phyloP scores from a whole-genome alignment of 441 rosid species.

The Pelargonium fulgidum region DNA sequence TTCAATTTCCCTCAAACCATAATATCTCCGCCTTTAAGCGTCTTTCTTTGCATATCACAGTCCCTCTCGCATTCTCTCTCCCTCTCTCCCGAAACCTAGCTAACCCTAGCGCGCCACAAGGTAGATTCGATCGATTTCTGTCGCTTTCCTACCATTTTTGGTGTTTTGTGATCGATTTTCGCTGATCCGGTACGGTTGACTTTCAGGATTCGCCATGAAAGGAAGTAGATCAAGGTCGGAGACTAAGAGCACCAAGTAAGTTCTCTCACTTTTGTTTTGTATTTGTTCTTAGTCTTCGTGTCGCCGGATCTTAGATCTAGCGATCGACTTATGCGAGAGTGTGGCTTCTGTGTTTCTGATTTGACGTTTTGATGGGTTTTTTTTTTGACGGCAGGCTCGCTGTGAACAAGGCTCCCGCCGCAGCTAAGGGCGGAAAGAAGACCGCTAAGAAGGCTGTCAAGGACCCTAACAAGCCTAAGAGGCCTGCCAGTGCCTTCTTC shows the following conservation, averaged over 20 bases:
- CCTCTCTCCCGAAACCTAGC: conserved; percentile 11
- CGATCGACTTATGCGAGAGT: not conserved
- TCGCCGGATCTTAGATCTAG: conserved; percentile 31
- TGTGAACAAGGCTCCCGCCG: conserved; percentile 49
- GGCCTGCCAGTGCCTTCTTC: conserved; percentile 98
- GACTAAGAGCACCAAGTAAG: conserved; percentile 59
- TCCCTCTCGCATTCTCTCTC: not conserved
- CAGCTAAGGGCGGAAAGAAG: conserved; percentile 36
- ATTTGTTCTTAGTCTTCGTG: not conserved
- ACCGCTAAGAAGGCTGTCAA: conserved; percentile 55
- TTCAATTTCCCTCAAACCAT: conserved; percentile 43
- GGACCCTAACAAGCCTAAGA: conserved; percentile 93
- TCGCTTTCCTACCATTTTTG: not conserved
- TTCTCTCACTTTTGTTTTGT: not conserved
- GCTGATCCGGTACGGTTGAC: conserved; percentile 28
- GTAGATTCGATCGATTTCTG: conserved; percentile 23
- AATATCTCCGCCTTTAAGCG: conserved; percentile 45
- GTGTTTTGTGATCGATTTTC: not conserved
- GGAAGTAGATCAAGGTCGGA: conserved; percentile 82
- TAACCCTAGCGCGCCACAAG: conserved; percentile 23
- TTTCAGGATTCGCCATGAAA: conserved; percentile 69
- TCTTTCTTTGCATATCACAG: not conserved
- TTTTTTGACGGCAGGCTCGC: conserved; percentile 46
- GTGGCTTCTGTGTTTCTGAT: not conserved
- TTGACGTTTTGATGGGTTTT: conserved; percentile 9